A percentile compares a stretch with the other conserved stretches of the same genome.
Evolutionary conservation across 371 early-diverging fungal genomes (phyloP).

Genomic region (Syncephalastrum racemosum): DNA sequence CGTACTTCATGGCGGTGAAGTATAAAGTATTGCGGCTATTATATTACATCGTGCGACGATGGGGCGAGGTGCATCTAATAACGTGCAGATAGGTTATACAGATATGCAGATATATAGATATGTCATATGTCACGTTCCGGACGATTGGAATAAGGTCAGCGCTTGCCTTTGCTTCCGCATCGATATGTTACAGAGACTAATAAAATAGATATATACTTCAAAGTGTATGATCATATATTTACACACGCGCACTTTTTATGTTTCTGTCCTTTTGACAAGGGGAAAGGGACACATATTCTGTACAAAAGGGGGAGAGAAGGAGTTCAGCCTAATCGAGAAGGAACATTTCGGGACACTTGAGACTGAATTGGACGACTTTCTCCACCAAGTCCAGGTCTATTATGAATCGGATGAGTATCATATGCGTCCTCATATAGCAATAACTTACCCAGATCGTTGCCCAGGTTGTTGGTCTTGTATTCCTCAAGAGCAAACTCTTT

Average conservation of each 20-base stretch:
- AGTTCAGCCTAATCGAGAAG: not conserved
- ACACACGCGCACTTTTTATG: not conserved
- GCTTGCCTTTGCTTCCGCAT: no score
- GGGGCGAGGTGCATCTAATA: no score
- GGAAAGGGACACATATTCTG: not conserved
- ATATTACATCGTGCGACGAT: no score
- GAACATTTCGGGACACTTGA: constrained; percentile 45
- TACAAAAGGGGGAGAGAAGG: constrained; percentile 1
- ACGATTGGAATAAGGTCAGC: no score
- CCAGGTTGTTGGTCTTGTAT: constrained; percentile 40
- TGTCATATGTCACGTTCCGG: no score
- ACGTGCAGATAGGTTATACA: no score
- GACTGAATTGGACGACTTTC: constrained; percentile 41
- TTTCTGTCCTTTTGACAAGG: not conserved
- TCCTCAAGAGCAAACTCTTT: constrained; percentile 39
- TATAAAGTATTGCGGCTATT: no score
- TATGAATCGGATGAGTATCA: not conserved
- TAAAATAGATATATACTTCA: no score
- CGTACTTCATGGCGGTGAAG: no score
- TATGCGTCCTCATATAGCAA: not conserved
- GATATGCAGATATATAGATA: no score
- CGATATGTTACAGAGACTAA: no score
- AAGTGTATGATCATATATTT: no score
- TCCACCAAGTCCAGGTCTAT: constrained; percentile 45
- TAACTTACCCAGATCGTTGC: constrained; percentile 34